Percentiles rank a stretch among this genome's conserved stretches.
Evolutionary conservation across 176 grass and related monocot species (phyloP).

Genomic region (Luzula sylvatica): DNA sequence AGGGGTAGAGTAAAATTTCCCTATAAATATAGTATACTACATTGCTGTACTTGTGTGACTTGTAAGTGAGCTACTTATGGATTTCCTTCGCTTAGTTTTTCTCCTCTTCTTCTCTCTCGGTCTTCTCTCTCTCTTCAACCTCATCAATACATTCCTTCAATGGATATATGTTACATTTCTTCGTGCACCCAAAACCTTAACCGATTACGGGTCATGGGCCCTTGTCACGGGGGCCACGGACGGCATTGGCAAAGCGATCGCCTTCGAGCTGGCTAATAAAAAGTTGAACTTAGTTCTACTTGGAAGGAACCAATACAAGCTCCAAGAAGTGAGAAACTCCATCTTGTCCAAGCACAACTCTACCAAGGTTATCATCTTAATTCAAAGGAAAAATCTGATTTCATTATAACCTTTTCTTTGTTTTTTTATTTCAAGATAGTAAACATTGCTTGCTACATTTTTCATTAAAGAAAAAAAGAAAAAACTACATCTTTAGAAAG

Average conservation of each 20-base stretch:
- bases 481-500: too few species aligned
- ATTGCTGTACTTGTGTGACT: too few species aligned
- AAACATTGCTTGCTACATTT: too few species aligned
- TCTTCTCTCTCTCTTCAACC: conserved; percentile 7
- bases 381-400: too few species aligned
- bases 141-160: background rate
- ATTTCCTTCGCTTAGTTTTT: background rate
- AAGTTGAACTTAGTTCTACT: conserved; percentile 25
- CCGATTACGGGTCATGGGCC: conserved; percentile 31
- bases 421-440: too few species aligned
- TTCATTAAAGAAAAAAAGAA: too few species aligned
- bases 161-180: conserved; percentile 28
- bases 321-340: conserved; percentile 21
- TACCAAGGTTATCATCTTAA: background rate
- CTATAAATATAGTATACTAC: too few species aligned
- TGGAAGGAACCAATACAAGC: conserved; percentile 30
- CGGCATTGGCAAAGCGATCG: conserved; percentile 30
- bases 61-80: too few species aligned
- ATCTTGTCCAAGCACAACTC: conserved; percentile 18
- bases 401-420: too few species aligned
- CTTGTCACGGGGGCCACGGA: conserved; percentile 34
- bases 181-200: conserved; percentile 18
- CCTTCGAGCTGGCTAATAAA: conserved; percentile 24
- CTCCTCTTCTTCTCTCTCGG: conserved; percentile 18
- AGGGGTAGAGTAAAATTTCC: too few species aligned